Evolutionary conservation across 768 basidiomycete genomes (phyloP).

Genomic region (Russula sp.): DNA sequence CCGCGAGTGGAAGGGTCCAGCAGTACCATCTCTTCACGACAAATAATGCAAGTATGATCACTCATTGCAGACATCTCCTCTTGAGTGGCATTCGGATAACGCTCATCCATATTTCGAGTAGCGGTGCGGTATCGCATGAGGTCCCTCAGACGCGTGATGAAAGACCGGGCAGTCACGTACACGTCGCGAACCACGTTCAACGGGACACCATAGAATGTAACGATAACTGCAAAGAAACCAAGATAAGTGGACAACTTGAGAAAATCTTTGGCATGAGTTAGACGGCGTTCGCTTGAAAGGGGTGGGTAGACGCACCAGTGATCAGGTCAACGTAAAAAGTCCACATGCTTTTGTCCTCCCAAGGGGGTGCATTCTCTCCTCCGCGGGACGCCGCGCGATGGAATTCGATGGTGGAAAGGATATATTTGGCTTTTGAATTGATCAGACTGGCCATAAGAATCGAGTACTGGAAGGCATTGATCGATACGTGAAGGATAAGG

Average conservation of each 20-base stretch:
- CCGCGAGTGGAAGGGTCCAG: conserved; percentile 24
- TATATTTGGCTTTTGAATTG: conserved; percentile 76
- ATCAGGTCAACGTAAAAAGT: conserved; percentile 89
- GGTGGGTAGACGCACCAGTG: conserved; percentile 53
- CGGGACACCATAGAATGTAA: conserved; percentile 90
- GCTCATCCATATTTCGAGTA: conserved; percentile 92
- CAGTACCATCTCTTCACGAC: conserved; percentile 86
- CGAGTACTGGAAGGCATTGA: conserved; percentile 53
- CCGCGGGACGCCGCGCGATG: conserved; percentile 69
- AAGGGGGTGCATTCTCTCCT: conserved; percentile 79
- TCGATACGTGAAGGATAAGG: conserved; percentile 6
- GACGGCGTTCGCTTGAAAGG: conserved; percentile 8
- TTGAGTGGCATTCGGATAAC: conserved; percentile 87
- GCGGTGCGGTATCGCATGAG: conserved; percentile 90
- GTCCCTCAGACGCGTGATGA: conserved; percentile 79
- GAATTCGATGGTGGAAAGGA: conserved; percentile 74
- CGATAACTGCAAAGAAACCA: conserved; percentile 88
- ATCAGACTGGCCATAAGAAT: conserved; percentile 77
- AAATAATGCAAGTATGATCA: conserved; percentile 95
- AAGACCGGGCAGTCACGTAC: conserved; percentile 90
- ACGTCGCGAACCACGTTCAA: conserved; percentile 97
- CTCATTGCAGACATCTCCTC: conserved; percentile 75
- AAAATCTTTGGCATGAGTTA: conserved; percentile 57
- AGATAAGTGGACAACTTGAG: conserved; percentile 89
- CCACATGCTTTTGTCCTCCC: conserved; percentile 99